Conservation (phyloP, 108 stramenopile species). For the Bacterosira constricta region DNA sequence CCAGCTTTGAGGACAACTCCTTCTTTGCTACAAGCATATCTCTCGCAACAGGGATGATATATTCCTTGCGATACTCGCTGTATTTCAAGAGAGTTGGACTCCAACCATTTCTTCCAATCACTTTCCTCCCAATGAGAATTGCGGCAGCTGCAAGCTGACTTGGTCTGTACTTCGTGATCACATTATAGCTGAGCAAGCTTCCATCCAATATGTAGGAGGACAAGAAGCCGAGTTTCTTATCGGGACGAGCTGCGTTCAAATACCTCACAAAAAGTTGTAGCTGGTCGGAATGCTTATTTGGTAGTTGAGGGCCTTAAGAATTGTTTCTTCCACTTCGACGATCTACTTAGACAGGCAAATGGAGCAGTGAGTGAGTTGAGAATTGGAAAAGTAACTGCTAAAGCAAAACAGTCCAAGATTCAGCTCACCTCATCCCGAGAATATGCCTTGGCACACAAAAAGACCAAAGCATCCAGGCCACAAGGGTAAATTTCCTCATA, state of each 20-base stretch:
- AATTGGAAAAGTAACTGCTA: background rate
- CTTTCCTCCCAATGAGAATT: constrained; percentile 76
- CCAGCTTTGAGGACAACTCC: constrained; percentile 33
- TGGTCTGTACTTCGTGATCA: constrained; percentile 75
- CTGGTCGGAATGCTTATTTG: constrained; percentile 82
- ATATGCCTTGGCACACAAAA: constrained; percentile 84
- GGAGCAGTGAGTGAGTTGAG: background rate
- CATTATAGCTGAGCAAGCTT: constrained; percentile 72
- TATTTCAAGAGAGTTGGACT: constrained; percentile 80
- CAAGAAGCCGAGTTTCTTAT: constrained; percentile 72
- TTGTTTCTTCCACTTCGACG: constrained; percentile 85
- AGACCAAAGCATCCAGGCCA: constrained; percentile 77
- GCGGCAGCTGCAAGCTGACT: constrained; percentile 87
- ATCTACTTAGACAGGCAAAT: too few relatives aligned
- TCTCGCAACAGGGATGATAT: constrained; percentile 67
- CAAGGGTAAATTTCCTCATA: constrained; percentile 95
- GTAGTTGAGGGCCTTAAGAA: constrained; percentile 81
- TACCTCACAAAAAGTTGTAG: constrained; percentile 86
- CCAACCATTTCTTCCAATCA: constrained; percentile 75
- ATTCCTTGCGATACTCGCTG: constrained; percentile 76
- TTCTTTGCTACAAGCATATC: constrained; percentile 44
- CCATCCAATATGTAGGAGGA: constrained; percentile 80
- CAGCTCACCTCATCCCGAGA: constrained; percentile 21
- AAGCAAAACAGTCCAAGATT: background rate
- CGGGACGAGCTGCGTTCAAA: constrained; percentile 87